A percentile compares a stretch with the other conserved stretches of the same genome.
Conservation (phyloP, 257 asterid species). For the Prunella vulgaris region DNA sequence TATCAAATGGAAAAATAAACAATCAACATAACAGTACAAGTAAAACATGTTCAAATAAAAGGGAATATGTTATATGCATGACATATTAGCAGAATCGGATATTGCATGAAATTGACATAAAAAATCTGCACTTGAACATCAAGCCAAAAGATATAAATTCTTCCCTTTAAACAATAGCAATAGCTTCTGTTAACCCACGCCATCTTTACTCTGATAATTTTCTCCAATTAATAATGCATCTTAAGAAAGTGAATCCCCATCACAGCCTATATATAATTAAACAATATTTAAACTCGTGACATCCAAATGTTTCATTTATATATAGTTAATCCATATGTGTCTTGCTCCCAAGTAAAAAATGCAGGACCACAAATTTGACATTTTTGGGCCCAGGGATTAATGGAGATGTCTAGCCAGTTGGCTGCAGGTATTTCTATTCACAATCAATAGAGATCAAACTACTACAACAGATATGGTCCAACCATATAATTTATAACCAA, state of each 20-base stretch:
- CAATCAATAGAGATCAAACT: background rate
- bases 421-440: background rate
- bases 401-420: background rate
- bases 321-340: background rate
- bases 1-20: background rate
- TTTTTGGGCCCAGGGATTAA: background rate
- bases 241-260: background rate
- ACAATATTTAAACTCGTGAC: background rate
- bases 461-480: background rate
- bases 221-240: background rate
- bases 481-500: background rate
- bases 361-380: background rate
- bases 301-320: background rate
- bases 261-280: background rate
- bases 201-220: background rate
- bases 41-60: background rate
- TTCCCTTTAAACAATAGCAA: background rate
- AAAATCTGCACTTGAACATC: background rate
- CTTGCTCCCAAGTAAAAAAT: background rate
- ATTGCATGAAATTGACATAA: background rate
- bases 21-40: background rate
- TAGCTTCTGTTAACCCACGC: background rate
- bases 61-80: background rate
- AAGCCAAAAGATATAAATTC: background rate
- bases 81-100: background rate